phyloP scores from a whole-genome alignment of 2,329 filamentous ascomycete species.

The Ploettnerulaceae sp. region DNA sequence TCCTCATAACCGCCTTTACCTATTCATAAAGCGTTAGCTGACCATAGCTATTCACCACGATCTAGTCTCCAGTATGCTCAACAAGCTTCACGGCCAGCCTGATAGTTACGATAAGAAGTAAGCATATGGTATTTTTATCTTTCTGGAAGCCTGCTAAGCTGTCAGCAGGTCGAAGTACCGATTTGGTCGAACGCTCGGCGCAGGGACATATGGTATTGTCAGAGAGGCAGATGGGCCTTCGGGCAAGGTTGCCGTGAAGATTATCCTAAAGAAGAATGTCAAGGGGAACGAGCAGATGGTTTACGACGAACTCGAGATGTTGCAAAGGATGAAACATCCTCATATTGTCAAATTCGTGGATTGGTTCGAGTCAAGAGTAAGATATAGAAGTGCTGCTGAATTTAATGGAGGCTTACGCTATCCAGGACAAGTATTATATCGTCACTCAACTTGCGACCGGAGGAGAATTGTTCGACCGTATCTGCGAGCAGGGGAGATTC shows the following conservation, averaged over 20 bases:
- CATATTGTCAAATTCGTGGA: slow-evolving; percentile 97
- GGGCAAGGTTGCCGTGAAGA: slow-evolving; percentile 93
- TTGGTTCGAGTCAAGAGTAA: slow-evolving; percentile 96
- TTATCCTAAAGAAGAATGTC: slow-evolving; percentile 99
- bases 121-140: slow-evolving; percentile 29
- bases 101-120: slow-evolving; percentile 99
- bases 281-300: slow-evolving; percentile 99
- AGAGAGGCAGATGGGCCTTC: slow-evolving; percentile 82
- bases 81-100: slow-evolving; percentile 92
- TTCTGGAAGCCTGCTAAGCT: slow-evolving; percentile 18
- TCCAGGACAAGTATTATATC: slow-evolving; percentile 97
- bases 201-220: slow-evolving; percentile 97
- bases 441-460: slow-evolving; percentile 94
- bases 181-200: slow-evolving; percentile 90
- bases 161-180: slow-evolving; percentile 69
- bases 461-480: slow-evolving; percentile 94
- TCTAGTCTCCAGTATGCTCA: slow-evolving; percentile 82
- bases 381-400: slow-evolving; percentile 27
- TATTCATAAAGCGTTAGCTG: slow-evolving; percentile 9
- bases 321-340: slow-evolving; percentile 84
- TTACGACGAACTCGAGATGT: slow-evolving; percentile 91
- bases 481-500: slow-evolving; percentile 96
- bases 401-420: slow-evolving; percentile 7
- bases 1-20: not conserved
- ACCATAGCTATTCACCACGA: slow-evolving; percentile 10